Evolutionary conservation across 176 grass and related monocot genomes (phyloP), one percentile per base, ranked within the genome.

Genomic region (Oryza punctata): DNA sequence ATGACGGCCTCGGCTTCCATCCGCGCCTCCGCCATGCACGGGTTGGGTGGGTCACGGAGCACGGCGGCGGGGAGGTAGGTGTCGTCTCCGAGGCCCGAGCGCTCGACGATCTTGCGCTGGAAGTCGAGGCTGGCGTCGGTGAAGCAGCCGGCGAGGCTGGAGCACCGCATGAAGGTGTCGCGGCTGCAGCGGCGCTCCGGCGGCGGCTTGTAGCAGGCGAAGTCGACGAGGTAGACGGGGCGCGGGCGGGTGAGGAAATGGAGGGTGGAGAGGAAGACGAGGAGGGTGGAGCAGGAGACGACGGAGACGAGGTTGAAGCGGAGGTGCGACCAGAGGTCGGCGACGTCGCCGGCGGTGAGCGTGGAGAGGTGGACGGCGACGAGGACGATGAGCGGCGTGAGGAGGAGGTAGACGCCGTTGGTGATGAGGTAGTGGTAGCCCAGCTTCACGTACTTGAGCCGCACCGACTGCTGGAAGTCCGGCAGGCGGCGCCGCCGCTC

Each of bases 51-150:
- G 2, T 89, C 80, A 1, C 69, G 86, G 14, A 92, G 83, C 19
- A 97, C 65, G 27, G 90, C 87, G 12, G 90, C 82, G 1, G 94
- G 94, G 0, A 97, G 81, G 85, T 97, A 97, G 2, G 94, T 94
- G 94, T 50, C 47, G 47, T 50, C 15, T 3, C 47, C 47, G 47
- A 50, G 47, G 47, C 47, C 47, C 4, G 47, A 97, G 10, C 92
- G 89, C 89, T 97, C 92, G 1, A 97, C 77, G 72, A 94, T 97
- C 87, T 92, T 97, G 59, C 91, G 85, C 89, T 97, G 94, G 89
- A 97, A 97, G 7, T 88, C 83, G 25, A 97, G 91, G 77, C 86
- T 94, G 70, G 69, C 85, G 57, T 88, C 82, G 1, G 82, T 86
- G 85, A 97, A 97, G 23, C 65, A 71, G 46, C 91, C 87, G 0